These are phyloP conservation scores for Ceratobasidium theobromae DNA, from an alignment of 1,284 basidiomycete genomes.

Conservation along the genomic window DNA sequence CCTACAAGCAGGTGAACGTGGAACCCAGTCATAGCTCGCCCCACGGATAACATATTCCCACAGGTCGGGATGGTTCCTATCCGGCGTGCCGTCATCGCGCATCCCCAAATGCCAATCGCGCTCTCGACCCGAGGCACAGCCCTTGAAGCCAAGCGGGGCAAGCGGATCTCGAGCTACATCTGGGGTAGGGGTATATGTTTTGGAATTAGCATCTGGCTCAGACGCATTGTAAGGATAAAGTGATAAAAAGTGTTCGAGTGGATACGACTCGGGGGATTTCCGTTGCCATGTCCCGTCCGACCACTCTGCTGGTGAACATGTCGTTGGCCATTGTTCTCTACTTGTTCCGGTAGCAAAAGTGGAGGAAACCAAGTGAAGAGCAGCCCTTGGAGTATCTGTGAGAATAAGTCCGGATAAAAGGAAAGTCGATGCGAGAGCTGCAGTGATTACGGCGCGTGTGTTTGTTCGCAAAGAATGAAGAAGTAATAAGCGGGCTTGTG, in stretches of 20 bases:
- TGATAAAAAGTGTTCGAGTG: constrained; percentile 20
- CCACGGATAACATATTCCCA: constrained; percentile 41
- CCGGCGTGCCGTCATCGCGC: constrained; percentile 51
- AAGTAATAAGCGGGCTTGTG: neutral
- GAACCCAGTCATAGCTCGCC: constrained; percentile 55
- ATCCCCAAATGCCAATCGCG: constrained; percentile 61
- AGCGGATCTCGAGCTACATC: constrained; percentile 47
- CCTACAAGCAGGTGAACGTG: constrained; percentile 47
- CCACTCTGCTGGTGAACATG: constrained; percentile 34
- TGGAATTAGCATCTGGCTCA: neutral
- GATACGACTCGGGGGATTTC: constrained; percentile 24
- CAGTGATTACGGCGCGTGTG: constrained; percentile 14
- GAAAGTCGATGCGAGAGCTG: constrained; percentile 10
- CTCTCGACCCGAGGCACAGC: constrained; percentile 63
- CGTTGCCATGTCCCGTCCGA: constrained; percentile 30
- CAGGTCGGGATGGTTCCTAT: constrained; percentile 50
- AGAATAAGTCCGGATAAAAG: constrained; percentile 3
- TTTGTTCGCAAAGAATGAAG: neutral
- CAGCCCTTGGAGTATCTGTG: constrained; percentile 6
- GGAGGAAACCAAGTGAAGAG: constrained; percentile 11
- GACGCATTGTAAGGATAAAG: constrained; percentile 26
- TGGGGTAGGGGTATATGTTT: neutral
- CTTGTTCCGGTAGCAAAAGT: too few species aligned
- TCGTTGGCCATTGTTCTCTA: constrained; percentile 1
- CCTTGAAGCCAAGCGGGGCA: constrained; percentile 55